Base-by-base conservation (phyloP, 306 rosid species). In the Inga laurina region DNA sequence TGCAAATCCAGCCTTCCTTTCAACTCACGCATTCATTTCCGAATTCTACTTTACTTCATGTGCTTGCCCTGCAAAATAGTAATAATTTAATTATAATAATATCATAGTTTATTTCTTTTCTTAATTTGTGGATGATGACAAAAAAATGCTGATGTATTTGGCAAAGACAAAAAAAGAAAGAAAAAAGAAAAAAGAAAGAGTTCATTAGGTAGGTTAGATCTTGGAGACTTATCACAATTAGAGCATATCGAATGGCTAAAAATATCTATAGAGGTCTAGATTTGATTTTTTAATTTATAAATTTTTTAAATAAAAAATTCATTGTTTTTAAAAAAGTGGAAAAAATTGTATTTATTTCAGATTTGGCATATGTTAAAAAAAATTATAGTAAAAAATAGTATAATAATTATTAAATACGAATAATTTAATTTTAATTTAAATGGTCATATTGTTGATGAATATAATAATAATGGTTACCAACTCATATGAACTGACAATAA, bases 1-100 rank as follows among this genome's bases (percentile, higher is more conserved):
- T 51, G 75, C 82, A 81, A 80, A 61, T 62, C 73, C 22, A 22
- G n/a, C 61, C 22, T 32, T 43, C 46, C 41, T 61, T 35, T 51
- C 15, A 39, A 32, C 15, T 51, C 61, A 52, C 44, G 12, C 52
- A 70, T 70, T 49, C 13, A 52, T 71, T 76, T 70, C 54, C 57
- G 37, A 75, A 44, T 22, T 10, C 5, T 24, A 5, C 39, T 72
- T 18, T 72, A 24, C 21, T 32, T 32, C 32, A 34, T 65, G 35
- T 13, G 68, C 8, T 27, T 30, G 39, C 0, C 8, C 22, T 18
- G 59, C 59, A 52, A 16, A 52, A 16, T 52, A 16, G 18, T 52
- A 52, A 52, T 15, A 4, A 51, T 14, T 46, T 9, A 51, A 51
- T 14, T 0, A 51, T 51, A 3, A 51, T 51, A 13, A 48, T 48